These are phyloP conservation scores for Hanseniaspora thailandica DNA, from an alignment of 805 yeast species.

Conservation along the genomic window DNA sequence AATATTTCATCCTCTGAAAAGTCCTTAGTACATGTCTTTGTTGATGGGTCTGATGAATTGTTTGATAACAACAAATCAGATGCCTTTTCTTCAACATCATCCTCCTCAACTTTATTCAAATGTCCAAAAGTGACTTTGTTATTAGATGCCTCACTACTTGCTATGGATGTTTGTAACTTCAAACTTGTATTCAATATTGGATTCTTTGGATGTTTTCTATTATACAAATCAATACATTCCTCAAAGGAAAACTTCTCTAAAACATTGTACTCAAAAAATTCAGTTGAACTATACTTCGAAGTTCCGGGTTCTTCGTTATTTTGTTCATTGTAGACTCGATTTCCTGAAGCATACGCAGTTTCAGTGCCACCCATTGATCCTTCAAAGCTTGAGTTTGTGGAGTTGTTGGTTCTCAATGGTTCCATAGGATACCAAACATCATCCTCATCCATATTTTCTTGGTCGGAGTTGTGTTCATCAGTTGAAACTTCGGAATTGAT, in stretches of 20 bases:
- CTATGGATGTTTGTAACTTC: not conserved
- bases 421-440: conserved; percentile 8
- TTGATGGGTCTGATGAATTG: not conserved
- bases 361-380: conserved; percentile 14
- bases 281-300: not conserved
- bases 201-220: conserved; percentile 11
- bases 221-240: conserved; percentile 10
- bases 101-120: conserved; percentile 31
- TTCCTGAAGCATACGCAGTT: not conserved
- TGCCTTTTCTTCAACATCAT: conserved; percentile 7
- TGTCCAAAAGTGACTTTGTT: conserved; percentile 31
- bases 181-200: not conserved
- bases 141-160: conserved; percentile 2
- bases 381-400: not conserved
- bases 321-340: not conserved
- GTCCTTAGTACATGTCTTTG: not conserved
- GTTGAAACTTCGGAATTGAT: not conserved
- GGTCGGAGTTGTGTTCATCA: conserved; percentile 16
- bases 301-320: not conserved
- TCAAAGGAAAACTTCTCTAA: conserved; percentile 10
- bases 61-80: conserved; percentile 3
- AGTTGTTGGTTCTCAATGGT: conserved; percentile 2
- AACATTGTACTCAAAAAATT: not conserved
- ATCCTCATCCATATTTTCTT: not conserved
- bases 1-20: conserved; percentile 14